These are phyloP conservation scores for Diaporthe eres DNA, from an alignment of 2,329 filamentous ascomycete genomes.

Conservation along the genomic window DNA sequence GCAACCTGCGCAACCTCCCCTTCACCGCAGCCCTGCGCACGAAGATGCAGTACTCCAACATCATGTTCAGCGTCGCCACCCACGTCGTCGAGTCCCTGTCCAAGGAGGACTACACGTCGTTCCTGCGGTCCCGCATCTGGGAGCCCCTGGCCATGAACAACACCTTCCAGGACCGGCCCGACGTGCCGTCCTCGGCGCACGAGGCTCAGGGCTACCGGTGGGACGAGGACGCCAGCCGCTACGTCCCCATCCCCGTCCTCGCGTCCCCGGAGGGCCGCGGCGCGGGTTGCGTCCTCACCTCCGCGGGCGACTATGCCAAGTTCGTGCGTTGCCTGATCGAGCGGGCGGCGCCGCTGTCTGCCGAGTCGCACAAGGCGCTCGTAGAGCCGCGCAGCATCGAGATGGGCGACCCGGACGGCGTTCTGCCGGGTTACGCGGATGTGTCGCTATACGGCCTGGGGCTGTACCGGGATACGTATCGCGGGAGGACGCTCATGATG, in stretches of 20 bases:
- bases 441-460: conserved; percentile 12
- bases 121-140: conserved; percentile 18
- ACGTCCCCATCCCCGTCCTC: background rate
- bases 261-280: conserved; percentile 21
- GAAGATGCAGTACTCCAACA: conserved; percentile 22
- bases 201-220: background rate
- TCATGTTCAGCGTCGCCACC: conserved; percentile 20
- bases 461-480: background rate
- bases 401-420: background rate
- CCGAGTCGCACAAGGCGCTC: background rate
- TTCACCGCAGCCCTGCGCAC: background rate
- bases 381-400: conserved; percentile 8
- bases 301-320: conserved; percentile 2
- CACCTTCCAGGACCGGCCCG: conserved; percentile 27
- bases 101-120: background rate
- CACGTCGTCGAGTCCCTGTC: conserved; percentile 3
- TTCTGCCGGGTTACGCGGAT: background rate
- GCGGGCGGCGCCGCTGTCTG: background rate
- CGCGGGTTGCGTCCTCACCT: background rate
- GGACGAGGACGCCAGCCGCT: background rate
- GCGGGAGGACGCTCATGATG: background rate
- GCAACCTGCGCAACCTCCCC: conserved; percentile 25
- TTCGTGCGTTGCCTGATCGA: conserved; percentile 16
- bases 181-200: background rate
- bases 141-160: background rate